These are phyloP conservation scores for Colletotrichum godetiae DNA, from an alignment of 2,329 filamentous ascomycete genomes.

Conservation along the genomic window DNA sequence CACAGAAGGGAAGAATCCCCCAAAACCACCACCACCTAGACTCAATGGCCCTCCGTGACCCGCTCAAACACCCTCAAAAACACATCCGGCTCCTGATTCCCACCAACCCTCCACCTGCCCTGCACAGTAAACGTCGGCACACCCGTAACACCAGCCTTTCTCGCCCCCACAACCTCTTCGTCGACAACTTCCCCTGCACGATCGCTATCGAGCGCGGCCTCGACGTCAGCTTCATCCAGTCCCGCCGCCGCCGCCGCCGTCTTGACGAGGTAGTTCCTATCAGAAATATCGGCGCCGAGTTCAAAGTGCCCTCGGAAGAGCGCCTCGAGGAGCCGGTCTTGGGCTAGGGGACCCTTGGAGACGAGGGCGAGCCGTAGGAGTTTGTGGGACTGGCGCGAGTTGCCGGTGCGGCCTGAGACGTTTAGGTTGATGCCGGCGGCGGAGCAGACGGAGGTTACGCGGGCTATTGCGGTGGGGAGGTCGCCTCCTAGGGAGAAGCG, in stretches of 20 bases:
- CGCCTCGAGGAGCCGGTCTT: slow-evolving; percentile 53
- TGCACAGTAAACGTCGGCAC: slow-evolving; percentile 82
- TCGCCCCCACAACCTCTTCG: slow-evolving; percentile 43
- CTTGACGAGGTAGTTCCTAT: slow-evolving; percentile 50
- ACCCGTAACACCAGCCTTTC: slow-evolving; percentile 62
- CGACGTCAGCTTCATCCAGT: slow-evolving; percentile 40
- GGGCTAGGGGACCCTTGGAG: slow-evolving; percentile 40
- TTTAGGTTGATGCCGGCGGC: slow-evolving; percentile 53
- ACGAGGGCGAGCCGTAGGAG: slow-evolving; percentile 56
- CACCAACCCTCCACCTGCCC: slow-evolving; percentile 74
- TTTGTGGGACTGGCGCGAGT: slow-evolving; percentile 57
- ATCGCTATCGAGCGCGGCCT: slow-evolving; percentile 41
- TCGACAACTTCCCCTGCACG: slow-evolving; percentile 43
- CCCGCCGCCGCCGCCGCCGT: slow-evolving; percentile 47
- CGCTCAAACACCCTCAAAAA: slow-evolving; percentile 76
- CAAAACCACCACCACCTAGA: no score
- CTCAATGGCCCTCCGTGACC: slow-evolving; percentile 47
- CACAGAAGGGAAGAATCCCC: neutral
- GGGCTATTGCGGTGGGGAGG: slow-evolving; percentile 43
- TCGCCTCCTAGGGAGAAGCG: slow-evolving; percentile 24
- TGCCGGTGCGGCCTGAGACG: slow-evolving; percentile 53
- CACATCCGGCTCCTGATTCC: slow-evolving; percentile 74
- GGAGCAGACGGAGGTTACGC: slow-evolving; percentile 46
- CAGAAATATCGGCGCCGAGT: slow-evolving; percentile 53
- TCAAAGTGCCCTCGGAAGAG: slow-evolving; percentile 58